phyloP scores from a whole-genome alignment of 768 basidiomycete genomes.

The Nevesoporus exiguus region DNA sequence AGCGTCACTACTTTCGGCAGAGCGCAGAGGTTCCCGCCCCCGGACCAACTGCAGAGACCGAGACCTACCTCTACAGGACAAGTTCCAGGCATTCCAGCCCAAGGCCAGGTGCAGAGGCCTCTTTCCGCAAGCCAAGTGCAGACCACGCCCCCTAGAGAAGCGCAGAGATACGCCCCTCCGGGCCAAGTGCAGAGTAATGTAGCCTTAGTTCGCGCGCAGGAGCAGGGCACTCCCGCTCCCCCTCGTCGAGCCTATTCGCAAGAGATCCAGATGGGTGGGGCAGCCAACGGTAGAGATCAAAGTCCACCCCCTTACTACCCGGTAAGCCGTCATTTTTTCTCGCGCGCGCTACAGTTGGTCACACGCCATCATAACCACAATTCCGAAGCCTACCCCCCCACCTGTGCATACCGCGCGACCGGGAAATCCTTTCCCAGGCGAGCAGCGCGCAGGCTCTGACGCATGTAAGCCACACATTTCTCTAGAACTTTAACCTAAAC shows the following conservation, averaged over 20 bases:
- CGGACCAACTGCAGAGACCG: background rate
- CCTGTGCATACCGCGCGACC: slow-evolving; percentile 5
- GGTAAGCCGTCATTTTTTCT: slow-evolving; percentile 13
- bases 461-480: slow-evolving; percentile 1
- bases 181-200: background rate
- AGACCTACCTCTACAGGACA: background rate
- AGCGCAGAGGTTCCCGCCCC: background rate
- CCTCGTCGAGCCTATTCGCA: slow-evolving; percentile 5
- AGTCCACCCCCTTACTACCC: slow-evolving; percentile 26
- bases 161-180: background rate
- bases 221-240: background rate
- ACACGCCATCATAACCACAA: background rate
- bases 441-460: background rate
- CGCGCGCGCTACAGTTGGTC: too few species aligned
- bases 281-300: background rate
- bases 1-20: background rate
- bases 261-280: background rate
- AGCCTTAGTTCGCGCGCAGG: background rate
- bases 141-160: too few species aligned
- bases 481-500: slow-evolving; percentile 1
- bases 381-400: slow-evolving; percentile 4
- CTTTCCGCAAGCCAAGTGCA: background rate
- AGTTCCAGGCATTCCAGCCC: too few species aligned
- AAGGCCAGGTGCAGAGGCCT: background rate
- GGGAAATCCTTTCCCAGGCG: background rate